A percentile compares a stretch with the other conserved stretches of the same genome.
Conservation (phyloP, 176 grass and related monocot genomes). For the Bromus sterilis region DNA sequence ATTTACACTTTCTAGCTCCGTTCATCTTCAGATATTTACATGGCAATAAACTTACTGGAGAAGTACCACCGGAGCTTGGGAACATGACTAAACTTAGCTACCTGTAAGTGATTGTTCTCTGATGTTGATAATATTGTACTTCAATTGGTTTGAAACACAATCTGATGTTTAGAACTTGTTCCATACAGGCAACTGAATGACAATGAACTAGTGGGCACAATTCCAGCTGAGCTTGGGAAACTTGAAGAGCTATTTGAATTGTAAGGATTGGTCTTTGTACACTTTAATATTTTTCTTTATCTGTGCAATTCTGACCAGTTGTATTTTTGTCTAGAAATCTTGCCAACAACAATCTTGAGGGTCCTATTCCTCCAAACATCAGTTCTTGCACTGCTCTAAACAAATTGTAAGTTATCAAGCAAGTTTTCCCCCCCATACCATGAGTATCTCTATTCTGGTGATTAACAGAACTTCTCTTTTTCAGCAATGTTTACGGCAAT, state of each 20-base stretch:
- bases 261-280: conserved; percentile 29
- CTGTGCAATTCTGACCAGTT: conserved; percentile 12
- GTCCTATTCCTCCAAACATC: conserved; percentile 84
- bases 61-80: conserved; percentile 86
- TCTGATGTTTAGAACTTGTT: not conserved
- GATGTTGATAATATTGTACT: not conserved
- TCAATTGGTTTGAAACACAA: not conserved
- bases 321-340: conserved; percentile 55
- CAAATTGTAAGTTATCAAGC: conserved; percentile 75
- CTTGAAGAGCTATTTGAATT: conserved; percentile 96
- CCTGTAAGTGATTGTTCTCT: conserved; percentile 50
- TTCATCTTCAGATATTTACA: conserved; percentile 70
- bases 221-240: conserved; percentile 94
- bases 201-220: conserved; percentile 80
- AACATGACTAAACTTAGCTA: conserved; percentile 99
- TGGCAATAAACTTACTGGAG: conserved; percentile 85
- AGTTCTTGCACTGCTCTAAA: conserved; percentile 93
- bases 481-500: conserved; percentile 95
- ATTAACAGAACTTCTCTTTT: conserved; percentile 2
- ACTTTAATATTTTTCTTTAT: not conserved
- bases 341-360: conserved; percentile 85
- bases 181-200: conserved; percentile 81
- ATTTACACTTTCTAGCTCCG: not conserved
- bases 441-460: not conserved
- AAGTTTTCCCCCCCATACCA: not conserved